Conservation (phyloP, 257 asterid genomes). For the Solanum neorickii region DNA sequence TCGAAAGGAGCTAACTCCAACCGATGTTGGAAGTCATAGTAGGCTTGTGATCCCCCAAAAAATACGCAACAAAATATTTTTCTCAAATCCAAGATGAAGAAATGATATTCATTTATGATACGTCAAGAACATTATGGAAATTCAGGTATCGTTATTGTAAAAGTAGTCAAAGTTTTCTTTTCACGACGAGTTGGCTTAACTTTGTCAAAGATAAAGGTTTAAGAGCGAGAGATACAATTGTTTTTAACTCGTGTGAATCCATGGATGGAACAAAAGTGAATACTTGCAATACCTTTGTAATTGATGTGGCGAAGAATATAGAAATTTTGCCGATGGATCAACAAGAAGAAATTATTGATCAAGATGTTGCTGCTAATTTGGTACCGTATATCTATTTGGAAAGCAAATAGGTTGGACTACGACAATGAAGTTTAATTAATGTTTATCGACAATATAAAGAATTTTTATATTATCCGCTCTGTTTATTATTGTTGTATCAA, state of each 20-base stretch:
- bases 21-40: constrained; percentile 20
- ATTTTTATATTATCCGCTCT: no score
- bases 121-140: background rate
- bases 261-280: background rate
- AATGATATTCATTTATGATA: constrained; percentile 25
- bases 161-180: constrained; percentile 26
- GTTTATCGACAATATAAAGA: background rate
- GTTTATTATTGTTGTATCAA: background rate
- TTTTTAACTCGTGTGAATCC: constrained; percentile 5
- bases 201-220: constrained; percentile 48
- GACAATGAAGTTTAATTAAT: background rate
- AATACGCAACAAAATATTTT: constrained; percentile 28
- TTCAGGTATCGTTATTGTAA: constrained; percentile 53
- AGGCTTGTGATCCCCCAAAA: constrained; percentile 8
- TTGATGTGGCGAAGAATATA: background rate
- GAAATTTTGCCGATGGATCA: background rate
- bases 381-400: background rate
- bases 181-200: constrained; percentile 63
- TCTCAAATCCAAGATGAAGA: constrained; percentile 27
- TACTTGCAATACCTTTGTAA: background rate
- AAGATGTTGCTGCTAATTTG: background rate
- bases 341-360: background rate
- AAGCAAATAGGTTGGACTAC: background rate
- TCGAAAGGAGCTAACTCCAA: constrained; percentile 49
- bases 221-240: constrained; percentile 30